These are phyloP conservation scores for Puccinia horiana DNA, from an alignment of 1,284 basidiomycete species.

Conservation along the genomic window DNA sequence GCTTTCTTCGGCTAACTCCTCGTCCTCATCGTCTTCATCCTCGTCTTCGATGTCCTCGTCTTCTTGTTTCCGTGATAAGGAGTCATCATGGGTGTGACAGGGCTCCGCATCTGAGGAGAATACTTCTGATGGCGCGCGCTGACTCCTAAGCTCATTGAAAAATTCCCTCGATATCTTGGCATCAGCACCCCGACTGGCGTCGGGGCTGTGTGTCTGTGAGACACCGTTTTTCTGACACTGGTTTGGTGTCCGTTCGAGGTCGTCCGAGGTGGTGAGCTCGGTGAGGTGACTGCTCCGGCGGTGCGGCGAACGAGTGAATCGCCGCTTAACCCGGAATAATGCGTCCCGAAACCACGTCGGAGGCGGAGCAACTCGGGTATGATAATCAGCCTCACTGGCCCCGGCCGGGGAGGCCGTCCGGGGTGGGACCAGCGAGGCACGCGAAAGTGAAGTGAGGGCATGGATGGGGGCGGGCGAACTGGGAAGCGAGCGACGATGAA, in stretches of 20 bases:
- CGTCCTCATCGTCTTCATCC: neutral
- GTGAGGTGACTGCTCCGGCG: conserved; percentile 22
- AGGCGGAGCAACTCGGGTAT: neutral
- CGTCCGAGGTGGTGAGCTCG: conserved; percentile 19
- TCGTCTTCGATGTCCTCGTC: neutral
- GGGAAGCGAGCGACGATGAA: conserved; percentile 43
- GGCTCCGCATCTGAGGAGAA: conserved; percentile 20
- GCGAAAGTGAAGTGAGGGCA: conserved; percentile 22
- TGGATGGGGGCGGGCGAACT: conserved; percentile 34
- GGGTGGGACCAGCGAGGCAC: conserved; percentile 7
- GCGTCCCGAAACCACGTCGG: conserved; percentile 27
- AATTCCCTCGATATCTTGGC: neutral
- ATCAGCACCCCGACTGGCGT: neutral
- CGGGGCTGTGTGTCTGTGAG: neutral
- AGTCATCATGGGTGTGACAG: neutral
- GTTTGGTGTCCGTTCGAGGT: neutral
- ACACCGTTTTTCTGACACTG: neutral
- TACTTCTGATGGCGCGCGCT: conserved; percentile 22
- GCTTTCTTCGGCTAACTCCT: conserved; percentile 7
- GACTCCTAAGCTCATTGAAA: neutral
- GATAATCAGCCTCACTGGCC: conserved; percentile 6
- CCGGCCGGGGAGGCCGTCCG: conserved; percentile 11
- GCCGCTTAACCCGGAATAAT: conserved; percentile 13
- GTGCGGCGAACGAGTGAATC: conserved; percentile 27
- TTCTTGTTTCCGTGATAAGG: neutral